Conservation (phyloP, 2,329 filamentous ascomycete genomes). For the Pseudocercospora pini-densiflorae region DNA sequence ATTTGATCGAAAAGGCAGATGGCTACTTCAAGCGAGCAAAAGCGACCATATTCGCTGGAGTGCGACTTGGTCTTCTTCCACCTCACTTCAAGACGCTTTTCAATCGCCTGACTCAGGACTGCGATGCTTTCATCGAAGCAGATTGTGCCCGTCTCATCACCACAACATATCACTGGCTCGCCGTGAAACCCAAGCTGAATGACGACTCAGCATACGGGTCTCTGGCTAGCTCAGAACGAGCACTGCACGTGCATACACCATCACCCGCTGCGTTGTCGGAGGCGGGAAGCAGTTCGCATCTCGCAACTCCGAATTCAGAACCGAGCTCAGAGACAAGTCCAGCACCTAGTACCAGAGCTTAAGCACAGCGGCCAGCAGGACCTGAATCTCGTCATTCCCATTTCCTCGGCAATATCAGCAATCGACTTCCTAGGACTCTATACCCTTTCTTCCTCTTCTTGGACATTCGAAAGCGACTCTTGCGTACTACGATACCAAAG, state of each 20-base stretch:
- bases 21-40: constrained; percentile 31
- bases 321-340: neutral
- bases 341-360: too few species aligned
- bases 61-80: constrained; percentile 32
- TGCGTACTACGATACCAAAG: neutral
- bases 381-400: neutral
- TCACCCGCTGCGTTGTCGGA: neutral
- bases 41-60: constrained; percentile 24
- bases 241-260: neutral
- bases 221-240: constrained; percentile 15
- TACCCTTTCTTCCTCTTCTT: neutral
- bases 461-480: neutral
- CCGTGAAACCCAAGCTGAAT: constrained; percentile 30
- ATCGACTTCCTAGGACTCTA: neutral
- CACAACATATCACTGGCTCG: constrained; percentile 37
- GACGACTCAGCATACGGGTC: constrained; percentile 21
- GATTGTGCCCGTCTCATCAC: constrained; percentile 33
- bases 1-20: constrained; percentile 35
- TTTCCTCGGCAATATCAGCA: neutral
- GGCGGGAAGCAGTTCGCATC: neutral
- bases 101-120: constrained; percentile 35
- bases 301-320: neutral
- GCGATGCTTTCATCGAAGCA: constrained; percentile 36
- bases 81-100: constrained; percentile 36
- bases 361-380: too few species aligned